A percentile compares a stretch with the other conserved stretches of the same genome.
Conservation (phyloP, 768 basidiomycete species). For the Megacollybia marginata region DNA sequence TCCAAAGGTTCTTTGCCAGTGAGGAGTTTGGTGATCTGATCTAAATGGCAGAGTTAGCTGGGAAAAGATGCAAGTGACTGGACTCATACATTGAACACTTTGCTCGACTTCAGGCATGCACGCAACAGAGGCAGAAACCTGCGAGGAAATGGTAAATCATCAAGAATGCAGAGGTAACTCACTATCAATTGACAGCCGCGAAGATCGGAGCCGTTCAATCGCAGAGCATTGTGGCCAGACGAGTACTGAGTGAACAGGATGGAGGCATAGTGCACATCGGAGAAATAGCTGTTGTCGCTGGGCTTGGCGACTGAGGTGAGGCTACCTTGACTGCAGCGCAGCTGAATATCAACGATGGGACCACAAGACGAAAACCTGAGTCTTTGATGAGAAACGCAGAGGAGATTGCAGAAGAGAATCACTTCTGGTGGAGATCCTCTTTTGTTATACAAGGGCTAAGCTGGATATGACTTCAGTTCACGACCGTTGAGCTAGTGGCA, state of each 20-base stretch:
- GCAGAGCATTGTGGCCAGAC: neutral
- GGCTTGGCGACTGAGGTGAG: neutral
- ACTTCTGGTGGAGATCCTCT: neutral
- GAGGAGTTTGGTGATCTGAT: neutral
- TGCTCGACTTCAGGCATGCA: neutral
- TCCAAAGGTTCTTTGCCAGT: too few relatives aligned
- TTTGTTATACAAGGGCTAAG: neutral
- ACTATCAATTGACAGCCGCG: neutral
- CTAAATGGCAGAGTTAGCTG: neutral
- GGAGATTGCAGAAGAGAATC: too few relatives aligned
- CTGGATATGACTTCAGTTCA: neutral
- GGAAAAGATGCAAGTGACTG: neutral
- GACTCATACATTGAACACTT: neutral
- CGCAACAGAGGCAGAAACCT: neutral
- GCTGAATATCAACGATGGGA: slow-evolving; percentile 18
- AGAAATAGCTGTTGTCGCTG: too few relatives aligned
- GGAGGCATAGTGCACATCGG: neutral
- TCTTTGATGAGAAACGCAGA: slow-evolving; percentile 16
- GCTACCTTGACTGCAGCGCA: slow-evolving; percentile 39
- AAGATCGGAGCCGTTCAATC: neutral
- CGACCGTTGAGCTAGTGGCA: slow-evolving; percentile 12
- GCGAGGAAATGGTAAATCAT: neutral
- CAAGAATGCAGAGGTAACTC: neutral
- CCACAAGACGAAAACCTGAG: slow-evolving; percentile 31
- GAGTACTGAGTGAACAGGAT: neutral